Percentiles rank a stretch among this genome's conserved stretches.
phyloP scores from a whole-genome alignment of 106 monocot species.

The Agapanthus africanus region DNA sequence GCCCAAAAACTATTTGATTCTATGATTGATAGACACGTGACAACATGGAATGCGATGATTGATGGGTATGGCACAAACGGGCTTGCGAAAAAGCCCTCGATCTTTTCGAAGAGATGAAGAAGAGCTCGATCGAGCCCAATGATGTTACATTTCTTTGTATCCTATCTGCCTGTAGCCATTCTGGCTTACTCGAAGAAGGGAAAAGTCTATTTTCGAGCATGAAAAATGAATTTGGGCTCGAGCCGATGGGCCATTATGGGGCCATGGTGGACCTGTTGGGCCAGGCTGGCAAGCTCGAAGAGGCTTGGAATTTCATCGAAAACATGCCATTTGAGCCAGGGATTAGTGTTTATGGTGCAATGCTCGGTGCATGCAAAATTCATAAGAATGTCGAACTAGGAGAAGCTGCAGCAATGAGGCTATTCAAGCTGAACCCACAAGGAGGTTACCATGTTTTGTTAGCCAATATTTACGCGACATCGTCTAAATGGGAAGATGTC shows the following conservation, averaged over 20 bases:
- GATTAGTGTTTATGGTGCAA: constrained; percentile 58
- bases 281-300: constrained; percentile 48
- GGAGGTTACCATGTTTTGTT: constrained; percentile 72
- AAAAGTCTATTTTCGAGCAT: constrained; percentile 42
- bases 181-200: constrained; percentile 52
- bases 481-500: constrained; percentile 61
- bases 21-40: constrained; percentile 25
- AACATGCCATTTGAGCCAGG: constrained; percentile 53
- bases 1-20: constrained; percentile 52
- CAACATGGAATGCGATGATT: constrained; percentile 88
- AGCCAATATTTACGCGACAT: constrained; percentile 63
- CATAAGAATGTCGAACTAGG: constrained; percentile 57
- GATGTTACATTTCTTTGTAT: constrained; percentile 63
- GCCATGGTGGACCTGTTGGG: constrained; percentile 75
- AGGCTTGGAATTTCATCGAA: constrained; percentile 70
- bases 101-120: constrained; percentile 67
- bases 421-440: constrained; percentile 61
- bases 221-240: constrained; percentile 47
- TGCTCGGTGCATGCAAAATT: constrained; percentile 71
- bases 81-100: constrained; percentile 31
- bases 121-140: constrained; percentile 35
- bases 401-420: constrained; percentile 37
- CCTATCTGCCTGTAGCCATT: constrained; percentile 73
- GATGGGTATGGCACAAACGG: constrained; percentile 70
- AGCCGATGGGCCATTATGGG: constrained; percentile 67